Evolutionary conservation across 2,329 filamentous ascomycete species (phyloP), one percentile per base, ranked within the genome.

Genomic region (Herpomyces periplanetae): DNA sequence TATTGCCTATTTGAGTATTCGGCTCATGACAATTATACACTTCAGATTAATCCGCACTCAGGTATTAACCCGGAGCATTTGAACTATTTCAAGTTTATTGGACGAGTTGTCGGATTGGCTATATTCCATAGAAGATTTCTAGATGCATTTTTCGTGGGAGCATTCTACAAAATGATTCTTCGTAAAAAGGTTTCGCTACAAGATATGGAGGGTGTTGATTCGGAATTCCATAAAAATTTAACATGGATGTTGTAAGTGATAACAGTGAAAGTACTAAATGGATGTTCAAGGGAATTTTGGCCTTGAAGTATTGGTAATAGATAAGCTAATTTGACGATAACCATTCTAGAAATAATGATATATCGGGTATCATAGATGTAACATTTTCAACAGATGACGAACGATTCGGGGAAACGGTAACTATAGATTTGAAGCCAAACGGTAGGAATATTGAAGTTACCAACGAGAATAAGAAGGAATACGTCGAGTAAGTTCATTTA

Each of bases 11-110:
- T 96, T 47, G 80, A 96, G 43, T 96, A 96, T 41, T 91, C 80
- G 11, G 80, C 80, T 15, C 80, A 96, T 47, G 80, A 96, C 55
- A 96, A 96, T 45, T 96, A 96, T 44, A 96, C 80, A 12, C 62
- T 96, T 21, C 80, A 96, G 43, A 96, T 96, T 47, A 96, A 96
- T 44, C 80, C 80, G 17, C 80, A 96, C 40, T 96, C 80, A 9
- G 80, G 80, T 27, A 91, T 96, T 42, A 96, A 96, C 41, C 80
- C 80, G 1, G 80, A 96, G 42, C 80, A 96, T 54, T 47, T 96
- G 32, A 91, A 88, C 38, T 96, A 91, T 45, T 96, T 96, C 57
- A 91, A 87, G 41, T 96, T 96, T 36, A 96, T 96, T 33, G 80
- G 80, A 18, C 68, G 80, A 24, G 80, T 96, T 11, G 80, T 96